Percentiles rank a stretch among this genome's conserved stretches.
These are phyloP conservation scores for Prosopis cineraria DNA, from an alignment of 306 rosid genomes.

Conservation along the genomic window DNA sequence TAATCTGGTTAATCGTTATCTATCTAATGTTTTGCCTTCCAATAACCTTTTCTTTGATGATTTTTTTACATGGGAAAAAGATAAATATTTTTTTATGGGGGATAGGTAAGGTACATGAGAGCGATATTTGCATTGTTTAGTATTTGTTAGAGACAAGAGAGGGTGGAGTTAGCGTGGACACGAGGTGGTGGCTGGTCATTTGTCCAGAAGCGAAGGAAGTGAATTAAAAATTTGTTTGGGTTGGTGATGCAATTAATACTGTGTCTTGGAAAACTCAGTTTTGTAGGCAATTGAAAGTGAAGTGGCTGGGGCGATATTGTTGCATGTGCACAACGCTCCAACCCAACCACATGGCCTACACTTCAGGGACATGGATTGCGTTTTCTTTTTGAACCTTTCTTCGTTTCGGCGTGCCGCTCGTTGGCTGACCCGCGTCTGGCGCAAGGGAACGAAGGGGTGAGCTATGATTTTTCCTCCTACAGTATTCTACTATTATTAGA, in stretches of 20 bases:
- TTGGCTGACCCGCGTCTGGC: no score
- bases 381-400: neutral
- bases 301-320: neutral
- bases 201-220: neutral
- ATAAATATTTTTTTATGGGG: neutral
- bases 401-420: neutral
- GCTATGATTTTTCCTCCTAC: no score
- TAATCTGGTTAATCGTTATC: neutral
- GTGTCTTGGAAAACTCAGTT: no score
- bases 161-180: no score
- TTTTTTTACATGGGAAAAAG: no score
- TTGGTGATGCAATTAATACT: neutral
- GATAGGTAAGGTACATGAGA: no score
- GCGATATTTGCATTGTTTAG: no score
- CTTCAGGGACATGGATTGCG: no score
- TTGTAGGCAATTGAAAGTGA: neutral
- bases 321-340: constrained; percentile 2
- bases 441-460: no score
- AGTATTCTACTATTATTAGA: no score
- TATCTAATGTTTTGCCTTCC: no score
- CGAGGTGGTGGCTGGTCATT: neutral
- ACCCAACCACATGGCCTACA: neutral
- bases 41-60: no score
- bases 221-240: neutral
- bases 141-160: neutral